phyloP scores from a whole-genome alignment of 2,329 filamentous ascomycete genomes.

The Bipolaris oryzae region DNA sequence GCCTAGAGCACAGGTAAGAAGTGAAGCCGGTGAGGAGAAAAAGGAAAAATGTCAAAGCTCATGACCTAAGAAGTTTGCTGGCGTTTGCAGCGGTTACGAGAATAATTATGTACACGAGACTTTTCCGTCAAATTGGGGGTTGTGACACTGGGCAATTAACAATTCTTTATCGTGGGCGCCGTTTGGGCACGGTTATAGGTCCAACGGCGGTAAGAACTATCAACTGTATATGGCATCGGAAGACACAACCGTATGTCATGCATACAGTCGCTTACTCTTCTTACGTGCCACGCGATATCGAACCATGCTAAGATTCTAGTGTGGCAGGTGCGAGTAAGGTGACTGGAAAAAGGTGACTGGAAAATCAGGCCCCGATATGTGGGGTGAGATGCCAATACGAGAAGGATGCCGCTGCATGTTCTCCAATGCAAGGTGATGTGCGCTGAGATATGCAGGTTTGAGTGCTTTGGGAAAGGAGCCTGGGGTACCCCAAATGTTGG shows the following conservation, averaged over 20 bases:
- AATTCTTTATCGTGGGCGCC: neutral
- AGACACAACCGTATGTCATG: neutral
- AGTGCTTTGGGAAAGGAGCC: conserved; percentile 1
- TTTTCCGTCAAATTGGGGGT: neutral
- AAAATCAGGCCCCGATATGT: neutral
- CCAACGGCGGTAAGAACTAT: neutral
- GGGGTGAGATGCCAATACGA: neutral
- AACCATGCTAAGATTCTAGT: neutral
- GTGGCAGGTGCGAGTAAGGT: neutral
- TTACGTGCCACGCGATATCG: neutral
- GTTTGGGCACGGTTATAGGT: neutral
- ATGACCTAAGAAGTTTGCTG: neutral
- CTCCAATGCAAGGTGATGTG: conserved; percentile 2
- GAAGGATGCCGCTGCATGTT: conserved; percentile 3
- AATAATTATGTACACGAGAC: neutral
- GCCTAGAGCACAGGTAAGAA: neutral
- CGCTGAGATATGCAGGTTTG: neutral
- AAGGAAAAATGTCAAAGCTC: neutral
- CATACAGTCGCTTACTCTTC: neutral
- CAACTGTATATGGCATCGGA: neutral
- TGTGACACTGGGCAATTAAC: neutral
- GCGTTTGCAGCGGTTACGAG: neutral
- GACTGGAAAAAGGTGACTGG: neutral
- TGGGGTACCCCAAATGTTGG: neutral
- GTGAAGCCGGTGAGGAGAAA: neutral